A percentile compares a stretch with the other conserved stretches of the same genome.
These are phyloP conservation scores for Ophiostoma sp. DNA, from an alignment of 2,329 filamentous ascomycete genomes.

Conservation along the genomic window DNA sequence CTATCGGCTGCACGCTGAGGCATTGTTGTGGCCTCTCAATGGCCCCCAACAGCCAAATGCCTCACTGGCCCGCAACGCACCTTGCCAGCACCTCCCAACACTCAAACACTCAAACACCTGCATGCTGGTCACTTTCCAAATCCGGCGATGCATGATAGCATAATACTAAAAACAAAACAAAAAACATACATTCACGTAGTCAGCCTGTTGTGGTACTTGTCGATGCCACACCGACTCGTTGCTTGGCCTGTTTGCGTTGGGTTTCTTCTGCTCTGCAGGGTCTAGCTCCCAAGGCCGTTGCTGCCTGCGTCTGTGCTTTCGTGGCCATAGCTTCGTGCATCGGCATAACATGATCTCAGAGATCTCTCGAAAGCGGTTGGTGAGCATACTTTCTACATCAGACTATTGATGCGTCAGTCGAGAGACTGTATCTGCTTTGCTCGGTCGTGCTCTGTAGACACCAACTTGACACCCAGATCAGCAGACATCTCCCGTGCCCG, in stretches of 20 bases:
- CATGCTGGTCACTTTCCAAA: background rate
- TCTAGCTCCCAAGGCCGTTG: background rate
- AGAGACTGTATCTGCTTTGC: too few species aligned
- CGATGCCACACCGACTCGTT: background rate
- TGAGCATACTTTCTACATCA: background rate
- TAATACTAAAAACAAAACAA: too few species aligned
- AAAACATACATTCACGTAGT: background rate
- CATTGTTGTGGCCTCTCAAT: background rate
- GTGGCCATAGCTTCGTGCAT: slow-evolving; percentile 5
- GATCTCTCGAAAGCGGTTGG: background rate
- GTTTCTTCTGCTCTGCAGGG: background rate
- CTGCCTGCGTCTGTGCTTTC: background rate
- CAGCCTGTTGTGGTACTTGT: too few species aligned
- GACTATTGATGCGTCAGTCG: too few species aligned
- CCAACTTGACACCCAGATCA: too few species aligned
- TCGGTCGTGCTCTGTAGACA: too few species aligned
- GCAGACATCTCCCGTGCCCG: too few species aligned
- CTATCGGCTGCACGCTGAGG: background rate
- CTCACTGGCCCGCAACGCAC: background rate
- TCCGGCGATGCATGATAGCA: background rate
- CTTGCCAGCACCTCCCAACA: background rate
- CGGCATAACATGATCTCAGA: background rate
- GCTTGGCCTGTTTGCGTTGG: too few species aligned
- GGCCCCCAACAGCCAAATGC: background rate
- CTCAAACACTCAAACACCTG: too few species aligned